Base-by-base conservation (phyloP, 495 filamentous ascomycete species). In the Pyronema omphalodes region DNA sequence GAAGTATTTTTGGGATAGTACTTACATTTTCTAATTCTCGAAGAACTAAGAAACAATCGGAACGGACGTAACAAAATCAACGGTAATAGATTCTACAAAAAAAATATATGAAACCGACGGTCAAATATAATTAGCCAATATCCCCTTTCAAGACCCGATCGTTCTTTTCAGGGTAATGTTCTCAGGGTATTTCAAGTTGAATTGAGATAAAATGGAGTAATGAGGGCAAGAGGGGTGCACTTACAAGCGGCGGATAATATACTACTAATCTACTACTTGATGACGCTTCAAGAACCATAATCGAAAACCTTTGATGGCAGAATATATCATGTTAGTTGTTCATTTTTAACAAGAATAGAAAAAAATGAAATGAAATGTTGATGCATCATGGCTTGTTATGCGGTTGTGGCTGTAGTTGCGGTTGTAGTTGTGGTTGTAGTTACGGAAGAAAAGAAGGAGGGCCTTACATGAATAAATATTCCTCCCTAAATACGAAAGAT, bases 271-370 rank as follows among this genome's bases (percentile, higher is more conserved):
- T 75, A 57, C 84, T 82, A 59, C 82, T 86, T 67, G 75, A 86
- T 65, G 76, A 86, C 62, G 80, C 77, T 59, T 73, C 54, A 41
- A 66, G 45, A 17, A 63, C 55, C 51, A 58, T 59, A 52, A 68
- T 89, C 81, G 56, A 89, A 71, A 43, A 89, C 85, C 65, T 87
- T 86, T 55, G n/a, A n/a, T n/a, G n/a, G n/a, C n/a, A n/a, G n/a
- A 29, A 29, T 5, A 29, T 29, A 29, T 50, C 11, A 9, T 5
- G 11, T 14, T 47, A 47, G 11, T 43, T n/a, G n/a, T n/a, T n/a
- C n/a, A n/a, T n/a, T n/a, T n/a, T n/a, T n/a, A n/a, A n/a, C n/a
- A n/a, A n/a, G n/a, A n/a, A n/a, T n/a, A n/a, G n/a, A n/a, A n/a
- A n/a, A n/a, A n/a, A n/a, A n/a, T n/a, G n/a, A n/a, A n/a, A n/a